These are phyloP conservation scores for Acanthamoeba polyphaga DNA, from an alignment of 208 protist genomes.

Conservation along the genomic window DNA sequence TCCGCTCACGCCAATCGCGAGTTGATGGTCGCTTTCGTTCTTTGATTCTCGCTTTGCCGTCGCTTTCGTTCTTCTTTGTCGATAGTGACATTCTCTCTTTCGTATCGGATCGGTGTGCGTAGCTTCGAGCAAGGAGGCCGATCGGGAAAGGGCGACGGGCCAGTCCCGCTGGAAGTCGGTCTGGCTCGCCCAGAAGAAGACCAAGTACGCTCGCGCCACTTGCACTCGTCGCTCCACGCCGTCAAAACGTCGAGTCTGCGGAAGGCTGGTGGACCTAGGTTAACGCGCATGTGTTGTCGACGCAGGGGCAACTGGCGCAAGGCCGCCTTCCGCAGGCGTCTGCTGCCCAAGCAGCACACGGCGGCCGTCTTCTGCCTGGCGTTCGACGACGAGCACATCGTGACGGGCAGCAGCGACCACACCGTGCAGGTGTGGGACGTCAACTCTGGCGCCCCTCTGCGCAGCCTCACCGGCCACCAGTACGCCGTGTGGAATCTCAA, in stretches of 20 bases:
- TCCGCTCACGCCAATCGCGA: no score
- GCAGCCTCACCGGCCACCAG: conserved; percentile 30
- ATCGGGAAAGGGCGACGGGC: conserved; percentile 30
- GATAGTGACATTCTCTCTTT: neutral
- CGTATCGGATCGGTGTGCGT: neutral
- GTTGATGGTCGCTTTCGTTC: neutral
- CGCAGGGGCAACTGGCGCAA: conserved; percentile 49
- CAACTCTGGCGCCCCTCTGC: neutral
- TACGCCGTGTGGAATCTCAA: conserved; percentile 73
- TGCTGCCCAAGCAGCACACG: conserved; percentile 46
- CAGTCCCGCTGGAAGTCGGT: conserved; percentile 65
- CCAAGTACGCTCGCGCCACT: conserved; percentile 23
- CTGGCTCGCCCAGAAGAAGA: conserved; percentile 69
- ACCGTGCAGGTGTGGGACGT: conserved; percentile 25
- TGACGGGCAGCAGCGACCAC: conserved; percentile 69
- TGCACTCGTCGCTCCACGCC: no score
- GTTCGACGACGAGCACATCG: conserved; percentile 13
- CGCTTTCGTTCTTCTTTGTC: neutral
- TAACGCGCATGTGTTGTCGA: neutral
- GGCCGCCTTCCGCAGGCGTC: conserved; percentile 11
- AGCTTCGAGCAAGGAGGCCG: neutral
- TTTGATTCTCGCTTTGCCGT: neutral
- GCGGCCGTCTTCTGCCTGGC: conserved; percentile 69
- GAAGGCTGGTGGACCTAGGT: neutral
- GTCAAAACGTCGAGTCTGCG: neutral